phyloP scores from a whole-genome alignment of 1,284 basidiomycete genomes.

The Boletellus deceptivus region DNA sequence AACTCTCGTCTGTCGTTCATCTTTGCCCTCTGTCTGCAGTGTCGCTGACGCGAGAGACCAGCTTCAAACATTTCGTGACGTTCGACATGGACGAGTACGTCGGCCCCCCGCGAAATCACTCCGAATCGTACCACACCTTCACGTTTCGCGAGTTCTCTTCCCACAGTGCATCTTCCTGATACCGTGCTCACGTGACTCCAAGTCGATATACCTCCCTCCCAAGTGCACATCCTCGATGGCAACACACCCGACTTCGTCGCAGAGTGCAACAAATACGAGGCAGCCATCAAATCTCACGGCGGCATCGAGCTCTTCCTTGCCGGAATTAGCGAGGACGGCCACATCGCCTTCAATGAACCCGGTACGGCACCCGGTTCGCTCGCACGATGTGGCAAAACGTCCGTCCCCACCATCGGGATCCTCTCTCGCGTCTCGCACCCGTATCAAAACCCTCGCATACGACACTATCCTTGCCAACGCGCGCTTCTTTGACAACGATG shows the following conservation, averaged over 20 bases:
- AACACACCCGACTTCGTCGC: constrained; percentile 74
- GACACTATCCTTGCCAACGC: constrained; percentile 92
- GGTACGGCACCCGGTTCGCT: constrained; percentile 39
- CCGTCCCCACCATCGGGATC: constrained; percentile 50
- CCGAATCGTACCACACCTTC: constrained; percentile 87
- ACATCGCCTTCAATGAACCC: constrained; percentile 92
- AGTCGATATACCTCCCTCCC: constrained; percentile 83
- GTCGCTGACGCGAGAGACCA: constrained; percentile 26
- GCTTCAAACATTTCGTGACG: constrained; percentile 81
- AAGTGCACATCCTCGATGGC: constrained; percentile 84
- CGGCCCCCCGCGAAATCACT: constrained; percentile 75
- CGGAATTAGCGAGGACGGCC: constrained; percentile 89
- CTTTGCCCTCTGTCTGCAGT: neutral
- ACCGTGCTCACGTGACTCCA: constrained; percentile 3
- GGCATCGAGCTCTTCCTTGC: constrained; percentile 91
- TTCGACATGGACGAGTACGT: constrained; percentile 97
- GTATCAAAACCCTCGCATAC: constrained; percentile 91
- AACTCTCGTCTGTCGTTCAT: constrained; percentile 63
- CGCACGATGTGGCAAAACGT: neutral
- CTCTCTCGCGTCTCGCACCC: constrained; percentile 79
- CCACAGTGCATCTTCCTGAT: constrained; percentile 42
- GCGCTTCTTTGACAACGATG: constrained; percentile 86
- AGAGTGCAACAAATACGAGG: constrained; percentile 85
- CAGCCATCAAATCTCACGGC: constrained; percentile 71
- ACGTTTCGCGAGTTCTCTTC: constrained; percentile 90